Evolutionary conservation across 441 rosid species (phyloP).

Genomic region (Populus hybrid): DNA sequence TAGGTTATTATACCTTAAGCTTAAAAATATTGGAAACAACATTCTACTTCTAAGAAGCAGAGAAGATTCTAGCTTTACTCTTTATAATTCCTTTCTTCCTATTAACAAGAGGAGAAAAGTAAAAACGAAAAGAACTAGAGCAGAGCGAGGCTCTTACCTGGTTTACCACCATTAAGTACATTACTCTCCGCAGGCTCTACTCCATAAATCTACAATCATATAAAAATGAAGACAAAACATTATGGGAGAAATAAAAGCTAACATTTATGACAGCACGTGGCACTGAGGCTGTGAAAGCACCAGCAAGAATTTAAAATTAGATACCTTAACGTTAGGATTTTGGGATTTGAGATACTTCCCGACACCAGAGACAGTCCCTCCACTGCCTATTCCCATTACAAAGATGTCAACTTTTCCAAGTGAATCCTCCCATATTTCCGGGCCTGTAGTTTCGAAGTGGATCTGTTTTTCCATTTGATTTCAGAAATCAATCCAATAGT

Average conservation of each 20-base stretch:
- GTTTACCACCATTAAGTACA: slow-evolving; percentile 87
- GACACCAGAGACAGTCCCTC: slow-evolving; percentile 92
- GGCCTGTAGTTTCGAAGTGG: slow-evolving; percentile 90
- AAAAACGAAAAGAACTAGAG: not conserved
- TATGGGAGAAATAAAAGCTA: not conserved
- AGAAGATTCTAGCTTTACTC: not conserved
- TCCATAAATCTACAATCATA: slow-evolving; percentile 66
- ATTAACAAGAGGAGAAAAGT: not conserved
- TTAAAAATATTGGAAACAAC: not conserved
- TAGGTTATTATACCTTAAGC: not conserved
- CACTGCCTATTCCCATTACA: slow-evolving; percentile 95
- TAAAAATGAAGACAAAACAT: not conserved
- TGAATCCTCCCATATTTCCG: slow-evolving; percentile 96
- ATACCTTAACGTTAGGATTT: slow-evolving; percentile 84
- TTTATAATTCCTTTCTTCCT: not conserved
- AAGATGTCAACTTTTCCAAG: slow-evolving; percentile 82
- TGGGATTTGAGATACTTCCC: slow-evolving; percentile 83
- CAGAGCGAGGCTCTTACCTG: slow-evolving; percentile 41
- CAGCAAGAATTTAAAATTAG: not conserved
- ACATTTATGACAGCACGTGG: not conserved
- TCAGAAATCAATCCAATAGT: not conserved
- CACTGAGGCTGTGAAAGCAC: not conserved
- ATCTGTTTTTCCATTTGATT: slow-evolving; percentile 37
- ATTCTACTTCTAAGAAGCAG: not conserved
- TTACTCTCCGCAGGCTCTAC: slow-evolving; percentile 95